A percentile compares a stretch with the other conserved stretches of the same genome.
Evolutionary conservation across 345 rosid genomes (phyloP).

Genomic region (Camelina neglecta): DNA sequence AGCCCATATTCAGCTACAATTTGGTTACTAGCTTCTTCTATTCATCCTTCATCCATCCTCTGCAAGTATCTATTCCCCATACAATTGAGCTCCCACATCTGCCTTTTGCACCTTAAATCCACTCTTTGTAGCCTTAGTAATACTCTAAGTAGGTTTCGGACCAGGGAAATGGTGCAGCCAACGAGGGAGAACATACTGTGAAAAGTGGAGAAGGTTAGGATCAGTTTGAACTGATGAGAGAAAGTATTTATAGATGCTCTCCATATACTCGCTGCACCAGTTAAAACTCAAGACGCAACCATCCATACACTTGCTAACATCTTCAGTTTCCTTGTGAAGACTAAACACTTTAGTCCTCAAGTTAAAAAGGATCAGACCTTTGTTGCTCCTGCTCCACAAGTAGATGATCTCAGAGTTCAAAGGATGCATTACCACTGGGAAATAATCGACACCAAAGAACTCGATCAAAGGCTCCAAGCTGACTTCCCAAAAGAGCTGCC

Average conservation of each 20-base stretch:
- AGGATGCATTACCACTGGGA: slow-evolving; percentile 24
- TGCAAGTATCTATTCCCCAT: background rate
- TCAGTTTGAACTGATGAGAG: background rate
- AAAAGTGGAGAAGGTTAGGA: slow-evolving; percentile 18
- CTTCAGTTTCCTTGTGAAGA: slow-evolving; percentile 7
- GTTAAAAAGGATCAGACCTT: slow-evolving; percentile 23
- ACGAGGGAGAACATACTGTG: slow-evolving; percentile 34
- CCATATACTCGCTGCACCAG: slow-evolving; percentile 14
- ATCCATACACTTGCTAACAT: slow-evolving; percentile 22
- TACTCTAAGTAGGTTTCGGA: background rate
- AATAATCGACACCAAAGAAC: background rate
- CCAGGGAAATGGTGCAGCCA: slow-evolving; percentile 35
- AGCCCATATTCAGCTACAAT: background rate
- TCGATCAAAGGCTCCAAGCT: background rate
- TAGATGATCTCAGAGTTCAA: slow-evolving; percentile 28
- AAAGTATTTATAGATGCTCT: background rate
- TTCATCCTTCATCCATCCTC: background rate
- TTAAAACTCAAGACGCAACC: slow-evolving; percentile 38
- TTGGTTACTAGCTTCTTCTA: background rate
- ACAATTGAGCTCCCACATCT: background rate
- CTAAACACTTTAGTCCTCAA: slow-evolving; percentile 25
- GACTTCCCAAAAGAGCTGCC: slow-evolving; percentile 29
- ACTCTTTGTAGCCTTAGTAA: background rate
- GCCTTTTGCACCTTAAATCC: background rate
- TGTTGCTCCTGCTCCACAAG: slow-evolving; percentile 18